These are phyloP conservation scores for Calonectria pseudoreteaudii DNA, from an alignment of 2,329 filamentous ascomycete genomes.

Conservation along the genomic window DNA sequence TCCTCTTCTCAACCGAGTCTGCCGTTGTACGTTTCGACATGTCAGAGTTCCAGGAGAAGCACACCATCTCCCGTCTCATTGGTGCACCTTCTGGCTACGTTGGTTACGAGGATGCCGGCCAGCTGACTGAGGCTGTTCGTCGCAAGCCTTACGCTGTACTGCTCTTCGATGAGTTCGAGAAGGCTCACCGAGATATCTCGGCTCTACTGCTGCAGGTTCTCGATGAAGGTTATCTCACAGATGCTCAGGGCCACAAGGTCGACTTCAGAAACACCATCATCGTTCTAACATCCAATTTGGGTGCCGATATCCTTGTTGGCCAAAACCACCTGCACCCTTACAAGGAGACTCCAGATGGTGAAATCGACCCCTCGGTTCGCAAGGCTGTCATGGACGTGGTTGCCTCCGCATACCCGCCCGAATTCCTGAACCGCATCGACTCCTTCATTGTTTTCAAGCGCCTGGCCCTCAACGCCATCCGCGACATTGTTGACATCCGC, in stretches of 20 bases:
- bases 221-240: constrained; percentile 95
- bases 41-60: constrained; percentile 97
- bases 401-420: constrained; percentile 79
- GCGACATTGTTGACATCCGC: constrained; percentile 94
- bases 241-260: constrained; percentile 94
- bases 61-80: constrained; percentile 93
- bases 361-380: constrained; percentile 80
- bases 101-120: constrained; percentile 95
- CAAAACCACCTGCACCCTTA: constrained; percentile 74
- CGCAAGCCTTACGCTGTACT: constrained; percentile 96
- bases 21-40: constrained; percentile 97
- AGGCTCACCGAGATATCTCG: constrained; percentile 95
- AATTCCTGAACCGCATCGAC: constrained; percentile 96
- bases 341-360: constrained; percentile 71
- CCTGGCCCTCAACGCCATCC: constrained; percentile 79
- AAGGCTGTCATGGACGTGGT: constrained; percentile 91
- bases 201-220: constrained; percentile 92
- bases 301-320: constrained; percentile 89
- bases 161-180: constrained; percentile 97
- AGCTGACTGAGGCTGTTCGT: constrained; percentile 93
- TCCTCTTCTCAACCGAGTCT: constrained; percentile 91
- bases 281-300: constrained; percentile 94
- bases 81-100: constrained; percentile 95
- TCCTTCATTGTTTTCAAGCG: constrained; percentile 97
- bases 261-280: constrained; percentile 98